Base-by-base conservation (phyloP, 805 yeast genomes). In the Saccharomycopsis vini region DNA sequence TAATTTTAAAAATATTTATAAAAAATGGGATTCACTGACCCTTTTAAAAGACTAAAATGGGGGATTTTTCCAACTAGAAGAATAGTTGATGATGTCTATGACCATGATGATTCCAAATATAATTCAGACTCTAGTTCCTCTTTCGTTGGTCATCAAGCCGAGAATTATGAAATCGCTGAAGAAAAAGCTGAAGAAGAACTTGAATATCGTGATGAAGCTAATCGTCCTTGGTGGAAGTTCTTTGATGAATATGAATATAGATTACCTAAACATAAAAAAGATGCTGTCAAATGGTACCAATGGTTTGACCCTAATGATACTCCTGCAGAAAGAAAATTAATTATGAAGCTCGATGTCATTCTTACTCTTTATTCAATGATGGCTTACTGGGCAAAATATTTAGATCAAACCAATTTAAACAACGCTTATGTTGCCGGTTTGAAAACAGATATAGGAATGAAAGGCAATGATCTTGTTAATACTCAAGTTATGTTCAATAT, bases 241-340 rank as follows among this genome's bases (percentile, higher is more conserved):
- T 67, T 69, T 38, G 76, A 77, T 54, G 82, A 79, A 54, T 76
- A 70, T 53, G 84, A 79, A 56, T 79, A 77, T 54, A 60, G 84
- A 42, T 58, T 63, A 37, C 65, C 69, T 24, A 60, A 57, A n/a
- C 49, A 56, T 2, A 56, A 58, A 28, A 50, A 60, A 7, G 41
- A 55, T 1, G 61, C 60, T 22, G 62, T 65, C 41, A 64, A 64
- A 45, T 75, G 78, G 76, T 75, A 64, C 57, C 62, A 69, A 31
- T 77, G 81, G 41, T 39, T 30, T 36, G 49, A 30, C 12, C 42
- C 45, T 34, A 40, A 44, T 15, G 42, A 43, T 10, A 61, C 81
- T 2, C 64, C 69, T 54, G 75, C 68, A 1, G 68, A 66, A 45
- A 66, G 68, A 39, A 62, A 59, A 22, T 57, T 77, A 30, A 55